Base-by-base conservation (phyloP, 441 rosid species). In the Pelargonium cotyledonis region DNA sequence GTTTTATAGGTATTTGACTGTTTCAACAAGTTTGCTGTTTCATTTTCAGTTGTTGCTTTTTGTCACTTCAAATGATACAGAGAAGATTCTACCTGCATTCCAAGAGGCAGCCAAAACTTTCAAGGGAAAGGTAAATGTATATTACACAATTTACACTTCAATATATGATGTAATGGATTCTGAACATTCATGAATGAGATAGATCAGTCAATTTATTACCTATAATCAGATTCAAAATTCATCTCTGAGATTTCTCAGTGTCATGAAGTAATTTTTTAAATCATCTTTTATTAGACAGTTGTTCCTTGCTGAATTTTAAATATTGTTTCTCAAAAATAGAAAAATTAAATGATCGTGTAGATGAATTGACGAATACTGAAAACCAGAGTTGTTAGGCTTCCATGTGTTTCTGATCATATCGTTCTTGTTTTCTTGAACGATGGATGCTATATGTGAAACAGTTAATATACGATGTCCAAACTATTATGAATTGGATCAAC, bases 51-150 rank as follows among this genome's bases (percentile, higher is more conserved):
- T 92, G 76, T 75, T 92, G 82, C 72, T 92, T 75, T 90, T 95
- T 83, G 82, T 83, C 67, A 66, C 80, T 61, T 73, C 85, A 73
- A 90, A 88, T 11, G 90, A 86, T 66, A 83, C 98, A 1, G 87
- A 83, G 73, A 92, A 84, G 72, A 76, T 82, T 82, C 62, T 89
- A 69, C 82, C 87, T 6, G 51, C 76, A 61, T 92, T 92, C 76
- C 79, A 89, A 78, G 98, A 89, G 69, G 90, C 91, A 68, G 95
- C 99, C 11, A 92, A 90, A 79, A 60, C 74, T 67, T 92, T 95
- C 76, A 90, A 95, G 79, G 99, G 97, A 79, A 92, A 95, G 90
- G 99, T 92, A 88, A 65, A 60, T 73, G 15, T 35, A 21, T 38
- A 38, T 55, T 38, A 19, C 41, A 55, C 7, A 29, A 29, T 29